These are phyloP conservation scores for Candida sanyaensis DNA, from an alignment of 1,139 yeast species.

Conservation along the genomic window DNA sequence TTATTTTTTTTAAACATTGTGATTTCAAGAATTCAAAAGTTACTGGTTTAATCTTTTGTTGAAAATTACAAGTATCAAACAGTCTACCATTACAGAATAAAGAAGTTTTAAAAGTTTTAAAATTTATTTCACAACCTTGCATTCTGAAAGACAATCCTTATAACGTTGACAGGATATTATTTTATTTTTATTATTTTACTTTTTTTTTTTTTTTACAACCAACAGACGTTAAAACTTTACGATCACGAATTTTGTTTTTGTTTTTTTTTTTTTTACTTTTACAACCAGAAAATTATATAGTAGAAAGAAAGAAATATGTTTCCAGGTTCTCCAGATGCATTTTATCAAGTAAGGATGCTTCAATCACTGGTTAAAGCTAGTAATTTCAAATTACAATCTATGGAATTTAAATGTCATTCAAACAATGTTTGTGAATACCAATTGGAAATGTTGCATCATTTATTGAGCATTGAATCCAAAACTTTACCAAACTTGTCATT, in stretches of 20 bases:
- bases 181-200: background rate
- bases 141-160: background rate
- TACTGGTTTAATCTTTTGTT: slow-evolving; percentile 1
- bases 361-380: slow-evolving; percentile 36
- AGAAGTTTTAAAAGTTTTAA: no score
- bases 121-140: background rate
- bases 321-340: slow-evolving; percentile 34
- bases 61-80: background rate
- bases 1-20: background rate
- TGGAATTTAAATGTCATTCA: slow-evolving; percentile 47
- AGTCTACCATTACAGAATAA: background rate
- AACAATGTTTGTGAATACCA: slow-evolving; percentile 41
- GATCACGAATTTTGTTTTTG: background rate
- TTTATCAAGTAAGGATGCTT: slow-evolving; percentile 37
- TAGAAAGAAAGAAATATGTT: slow-evolving; percentile 9
- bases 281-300: background rate
- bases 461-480: slow-evolving; percentile 33
- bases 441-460: slow-evolving; percentile 41
- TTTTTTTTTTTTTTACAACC: background rate
- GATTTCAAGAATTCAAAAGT: background rate
- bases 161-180: background rate
- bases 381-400: slow-evolving; percentile 33
- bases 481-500: slow-evolving; percentile 40
- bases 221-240: background rate
- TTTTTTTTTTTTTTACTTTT: background rate